A percentile compares a stretch with the other conserved stretches of the same genome.
Evolutionary conservation across 805 yeast genomes (phyloP).

Genomic region (Yarrowia deformans): DNA sequence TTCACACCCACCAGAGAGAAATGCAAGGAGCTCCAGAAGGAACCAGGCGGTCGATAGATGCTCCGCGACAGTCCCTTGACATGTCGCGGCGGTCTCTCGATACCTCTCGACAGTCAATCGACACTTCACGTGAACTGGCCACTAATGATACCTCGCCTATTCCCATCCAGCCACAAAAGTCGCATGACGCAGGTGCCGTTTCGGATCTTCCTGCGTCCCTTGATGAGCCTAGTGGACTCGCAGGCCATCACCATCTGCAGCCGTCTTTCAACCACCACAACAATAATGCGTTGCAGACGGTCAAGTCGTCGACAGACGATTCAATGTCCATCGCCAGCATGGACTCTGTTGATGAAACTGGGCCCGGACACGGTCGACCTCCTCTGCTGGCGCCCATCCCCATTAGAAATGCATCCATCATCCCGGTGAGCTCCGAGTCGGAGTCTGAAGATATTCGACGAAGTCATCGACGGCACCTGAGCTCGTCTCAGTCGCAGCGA

Average conservation of each 20-base stretch:
- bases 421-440: slow-evolving; percentile 32
- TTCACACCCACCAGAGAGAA: slow-evolving; percentile 27
- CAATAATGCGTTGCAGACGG: slow-evolving; percentile 13
- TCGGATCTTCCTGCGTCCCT: slow-evolving; percentile 18
- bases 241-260: slow-evolving; percentile 1
- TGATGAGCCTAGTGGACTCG: slow-evolving; percentile 6
- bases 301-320: slow-evolving; percentile 29
- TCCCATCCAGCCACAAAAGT: slow-evolving; percentile 20
- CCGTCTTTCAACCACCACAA: slow-evolving; percentile 1
- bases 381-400: slow-evolving; percentile 35
- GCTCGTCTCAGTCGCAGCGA: slow-evolving; percentile 34
- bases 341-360: slow-evolving; percentile 10
- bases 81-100: background rate
- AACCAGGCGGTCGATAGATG: background rate
- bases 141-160: slow-evolving; percentile 19
- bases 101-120: slow-evolving; percentile 2
- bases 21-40: slow-evolving; percentile 11
- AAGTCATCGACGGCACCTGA: slow-evolving; percentile 21
- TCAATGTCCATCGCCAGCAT: slow-evolving; percentile 19
- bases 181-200: slow-evolving; percentile 19
- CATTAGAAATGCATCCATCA: slow-evolving; percentile 26
- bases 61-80: slow-evolving; percentile 1
- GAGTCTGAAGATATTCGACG: slow-evolving; percentile 33
- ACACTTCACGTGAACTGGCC: slow-evolving; percentile 10
- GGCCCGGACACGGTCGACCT: slow-evolving; percentile 1